Base-by-base conservation (phyloP, 345 rosid species). In the Arabis alpina region DNA sequence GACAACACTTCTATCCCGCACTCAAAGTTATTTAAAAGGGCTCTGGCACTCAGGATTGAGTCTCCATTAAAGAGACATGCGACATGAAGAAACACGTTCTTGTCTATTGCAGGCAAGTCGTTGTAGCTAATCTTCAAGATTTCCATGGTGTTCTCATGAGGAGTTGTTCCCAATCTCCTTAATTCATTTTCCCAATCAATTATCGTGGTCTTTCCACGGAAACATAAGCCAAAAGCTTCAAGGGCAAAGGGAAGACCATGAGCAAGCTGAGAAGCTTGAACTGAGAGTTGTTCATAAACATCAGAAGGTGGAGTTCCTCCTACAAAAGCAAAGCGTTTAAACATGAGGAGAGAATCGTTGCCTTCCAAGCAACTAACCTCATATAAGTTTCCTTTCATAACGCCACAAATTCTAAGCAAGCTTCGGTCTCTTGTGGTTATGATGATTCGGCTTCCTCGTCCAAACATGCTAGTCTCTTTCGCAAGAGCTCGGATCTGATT, bases 41-140 rank as follows among this genome's bases (percentile, higher is more conserved):
- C 14, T 1, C 1, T 4, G 2, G 19, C 16, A 39, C 44, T 2
- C 25, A 5, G 4, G 19, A 28, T 5, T 2, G 42, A 10, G 4
- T 54, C 47, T 36, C 70, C 41, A 12, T 72, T 72, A n/a, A 61
- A 61, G 16, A 71, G 64, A 42, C 61, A 61, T 8, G 68, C 54
- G 10, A 71, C 32, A 8, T 71, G 47, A 19, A 72, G 27, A 23
- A 54, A 72, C 10, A 41, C 27, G 1, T 2, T 24, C 23, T 52
- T 11, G 4, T 53, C 48, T 6, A 0, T 0, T 12, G 32, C 55
- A 0, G 16, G 4, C 10, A 54, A 54, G 39, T 8, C 16, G 3
- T 54, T 5, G 7, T 54, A 54, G 41, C 40, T 54, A 54, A 36
- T 15, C 14, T 11, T 58, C 45, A 58, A 40, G 13, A 58, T 40